Evolutionary conservation across 495 filamentous ascomycete genomes (phyloP).

Genomic region (Penicillium canariense): DNA sequence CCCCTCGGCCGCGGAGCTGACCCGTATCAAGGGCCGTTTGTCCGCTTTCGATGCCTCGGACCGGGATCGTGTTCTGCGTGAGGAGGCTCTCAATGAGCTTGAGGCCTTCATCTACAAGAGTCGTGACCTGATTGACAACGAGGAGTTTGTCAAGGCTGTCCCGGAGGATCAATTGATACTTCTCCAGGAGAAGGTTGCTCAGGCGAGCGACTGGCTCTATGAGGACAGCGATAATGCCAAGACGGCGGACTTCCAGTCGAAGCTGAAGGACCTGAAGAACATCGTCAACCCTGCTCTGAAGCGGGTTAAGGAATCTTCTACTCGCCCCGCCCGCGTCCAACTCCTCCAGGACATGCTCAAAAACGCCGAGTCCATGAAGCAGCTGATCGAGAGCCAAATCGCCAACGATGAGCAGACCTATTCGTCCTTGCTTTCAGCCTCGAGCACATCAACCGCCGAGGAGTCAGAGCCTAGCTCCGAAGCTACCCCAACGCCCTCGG

Average conservation of each 20-base stretch:
- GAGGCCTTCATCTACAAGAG: constrained; percentile 91
- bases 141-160: constrained; percentile 67
- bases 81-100: constrained; percentile 87
- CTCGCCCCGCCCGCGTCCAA: constrained; percentile 64
- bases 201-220: constrained; percentile 86
- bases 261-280: constrained; percentile 67
- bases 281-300: constrained; percentile 67
- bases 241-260: constrained; percentile 65
- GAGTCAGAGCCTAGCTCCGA: constrained; percentile 26
- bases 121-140: constrained; percentile 74
- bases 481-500: constrained; percentile 26
- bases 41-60: constrained; percentile 83
- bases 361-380: constrained; percentile 48
- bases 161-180: constrained; percentile 58
- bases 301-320: constrained; percentile 63
- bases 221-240: constrained; percentile 75
- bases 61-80: constrained; percentile 66
- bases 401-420: constrained; percentile 41
- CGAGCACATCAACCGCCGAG: constrained; percentile 25
- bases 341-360: constrained; percentile 59
- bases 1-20: constrained; percentile 55
- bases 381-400: constrained; percentile 43
- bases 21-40: constrained; percentile 68
- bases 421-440: constrained; percentile 34
- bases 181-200: constrained; percentile 62